Evolutionary conservation across 176 grass and related monocot genomes (phyloP), one percentile per base, ranked within the genome.

Genomic region (Carex kokanica): DNA sequence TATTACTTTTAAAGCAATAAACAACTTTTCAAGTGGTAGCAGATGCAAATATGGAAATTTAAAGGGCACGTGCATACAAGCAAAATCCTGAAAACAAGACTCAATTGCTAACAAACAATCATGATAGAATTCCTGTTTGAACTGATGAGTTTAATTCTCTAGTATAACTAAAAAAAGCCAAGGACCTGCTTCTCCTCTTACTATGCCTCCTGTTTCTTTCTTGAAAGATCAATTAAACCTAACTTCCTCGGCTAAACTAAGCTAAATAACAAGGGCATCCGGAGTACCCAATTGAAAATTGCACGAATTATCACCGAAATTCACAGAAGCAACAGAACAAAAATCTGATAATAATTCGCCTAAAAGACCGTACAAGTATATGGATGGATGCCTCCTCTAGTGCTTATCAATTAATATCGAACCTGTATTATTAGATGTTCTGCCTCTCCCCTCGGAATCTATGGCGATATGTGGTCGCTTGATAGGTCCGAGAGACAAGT

Each of bases 121-220:
- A 82, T 2, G 9, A 49, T 10, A 65, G 20, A 49, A 81, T 29
- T 82, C 58, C 80, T 82, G 14, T 65, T 52, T 53, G 40, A 64
- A 24, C 49, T 54, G 23, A 16, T 31, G 47, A 31, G 10, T n/a
- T 45, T 63, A 63, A 16, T 43, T 14, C 56, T 62, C 25, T 62
- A 81, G 10, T 47, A 64, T 9, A 1, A 32, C 53, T 36, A 29
- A 18, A 79, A 55, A 54, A 14, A 3, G 13, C 31, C 31, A 36
- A 40, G 29, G 18, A 57, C 27, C 53, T 79, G 56, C 9, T 34
- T 51, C 70, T 21, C 10, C 71, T 78, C 36, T 38, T n/a, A n/a
- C 15, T 5, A 43, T 15, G 65, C 15, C 15, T 68, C 31, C 29
- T 70, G 17, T 9, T 43, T 40, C 31, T 67, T 24, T 8, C 15